Percentiles rank a stretch among this genome's conserved stretches.
Conservation (phyloP, 805 yeast genomes). For the Naumovozyma castellii region DNA sequence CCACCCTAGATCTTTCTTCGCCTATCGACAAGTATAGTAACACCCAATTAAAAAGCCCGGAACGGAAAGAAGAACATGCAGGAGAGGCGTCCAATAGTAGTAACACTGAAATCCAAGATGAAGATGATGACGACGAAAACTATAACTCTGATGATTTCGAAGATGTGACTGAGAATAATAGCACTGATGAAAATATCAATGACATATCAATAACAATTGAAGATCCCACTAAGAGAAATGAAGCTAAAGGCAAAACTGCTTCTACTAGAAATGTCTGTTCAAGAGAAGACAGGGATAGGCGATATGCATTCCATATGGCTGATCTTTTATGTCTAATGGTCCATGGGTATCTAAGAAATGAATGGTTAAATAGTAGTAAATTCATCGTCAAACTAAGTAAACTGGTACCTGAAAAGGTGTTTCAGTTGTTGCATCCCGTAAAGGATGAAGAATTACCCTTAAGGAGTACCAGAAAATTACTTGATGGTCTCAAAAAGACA, state of each 20-base stretch:
- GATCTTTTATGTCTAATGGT: conserved; percentile 49
- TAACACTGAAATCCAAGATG: conserved; percentile 3
- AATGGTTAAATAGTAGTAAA: conserved; percentile 54
- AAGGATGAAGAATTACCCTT: conserved; percentile 30
- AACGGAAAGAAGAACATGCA: conserved; percentile 4
- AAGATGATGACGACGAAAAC: conserved; percentile 15
- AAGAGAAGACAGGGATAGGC: conserved; percentile 44
- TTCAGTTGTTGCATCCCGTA: conserved; percentile 41
- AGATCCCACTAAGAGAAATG: conserved; percentile 10
- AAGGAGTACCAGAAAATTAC: conserved; percentile 49
- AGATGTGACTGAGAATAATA: conserved; percentile 9
- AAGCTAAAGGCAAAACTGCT: conserved; percentile 8
- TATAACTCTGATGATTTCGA: conserved; percentile 23
- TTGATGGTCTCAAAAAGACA: conserved; percentile 67
- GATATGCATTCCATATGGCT: conserved; percentile 50
- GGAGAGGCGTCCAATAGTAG: conserved; percentile 4
- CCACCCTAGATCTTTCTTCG: conserved; percentile 2
- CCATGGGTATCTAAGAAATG: conserved; percentile 62
- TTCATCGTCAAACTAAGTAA: conserved; percentile 35
- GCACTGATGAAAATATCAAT: conserved; percentile 10
- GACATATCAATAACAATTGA: conserved; percentile 25
- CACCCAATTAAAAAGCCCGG: too few species aligned
- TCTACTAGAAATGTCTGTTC: conserved; percentile 31
- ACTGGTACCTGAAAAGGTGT: conserved; percentile 39
- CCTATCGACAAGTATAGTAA: too few species aligned